phyloP scores from a whole-genome alignment of 768 basidiomycete genomes.

The Leucosporidium creatinivorum region DNA sequence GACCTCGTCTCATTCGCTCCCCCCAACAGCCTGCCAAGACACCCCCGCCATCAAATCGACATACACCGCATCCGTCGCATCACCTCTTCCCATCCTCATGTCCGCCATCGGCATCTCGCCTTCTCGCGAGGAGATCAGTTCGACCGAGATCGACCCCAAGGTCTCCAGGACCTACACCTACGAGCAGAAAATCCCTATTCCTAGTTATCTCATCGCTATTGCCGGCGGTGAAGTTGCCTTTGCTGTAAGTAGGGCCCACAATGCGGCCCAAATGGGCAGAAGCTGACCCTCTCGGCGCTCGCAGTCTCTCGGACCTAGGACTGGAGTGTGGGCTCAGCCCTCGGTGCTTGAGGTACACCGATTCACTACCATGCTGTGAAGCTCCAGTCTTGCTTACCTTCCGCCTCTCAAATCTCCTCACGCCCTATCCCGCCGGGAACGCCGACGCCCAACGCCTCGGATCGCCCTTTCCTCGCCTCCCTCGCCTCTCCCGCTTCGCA shows the following conservation, averaged over 20 bases:
- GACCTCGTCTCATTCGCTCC: neutral
- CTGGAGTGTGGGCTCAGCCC: constrained; percentile 88
- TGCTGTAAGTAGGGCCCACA: neutral
- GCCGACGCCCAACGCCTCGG: too few species aligned
- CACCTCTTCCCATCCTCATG: constrained; percentile 75
- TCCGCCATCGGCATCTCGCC: constrained; percentile 77
- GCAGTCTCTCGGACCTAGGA: constrained; percentile 60
- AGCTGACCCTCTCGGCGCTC: neutral
- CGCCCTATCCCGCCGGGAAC: too few species aligned
- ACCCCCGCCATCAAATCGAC: constrained; percentile 83
- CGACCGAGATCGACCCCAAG: constrained; percentile 58
- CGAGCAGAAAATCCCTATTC: constrained; percentile 68
- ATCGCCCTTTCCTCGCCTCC: too few species aligned
- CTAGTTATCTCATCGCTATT: constrained; percentile 86
- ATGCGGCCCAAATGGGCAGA: neutral
- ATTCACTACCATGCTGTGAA: too few species aligned
- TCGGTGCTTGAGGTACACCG: constrained; percentile 45
- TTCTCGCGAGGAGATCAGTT: constrained; percentile 53
- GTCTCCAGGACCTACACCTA: constrained; percentile 18
- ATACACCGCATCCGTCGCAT: constrained; percentile 71
- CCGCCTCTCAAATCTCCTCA: too few species aligned
- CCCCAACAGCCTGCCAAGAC: constrained; percentile 48
- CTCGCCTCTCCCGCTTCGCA: too few species aligned
- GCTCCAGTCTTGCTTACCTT: too few species aligned
- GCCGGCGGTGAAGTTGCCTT: constrained; percentile 77